Evolutionary conservation across 352 stramenopile genomes (phyloP).

Genomic region (Phytopythium litorale): DNA sequence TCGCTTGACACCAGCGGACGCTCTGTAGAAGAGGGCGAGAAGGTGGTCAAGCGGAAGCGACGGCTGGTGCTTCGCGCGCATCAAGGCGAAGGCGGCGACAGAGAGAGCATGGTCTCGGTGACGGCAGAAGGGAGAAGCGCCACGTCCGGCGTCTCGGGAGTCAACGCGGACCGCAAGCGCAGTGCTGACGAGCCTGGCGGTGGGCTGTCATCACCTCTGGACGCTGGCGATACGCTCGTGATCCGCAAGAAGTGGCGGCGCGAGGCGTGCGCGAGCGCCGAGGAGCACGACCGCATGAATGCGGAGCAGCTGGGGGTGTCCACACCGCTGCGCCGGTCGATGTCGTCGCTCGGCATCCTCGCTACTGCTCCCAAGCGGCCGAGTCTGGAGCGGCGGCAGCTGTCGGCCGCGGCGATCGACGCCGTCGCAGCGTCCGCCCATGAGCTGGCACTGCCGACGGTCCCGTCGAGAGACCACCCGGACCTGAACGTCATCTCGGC

Average conservation of each 20-base stretch:
- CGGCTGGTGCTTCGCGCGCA: neutral
- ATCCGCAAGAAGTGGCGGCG: slow-evolving; percentile 31
- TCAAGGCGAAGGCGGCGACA: neutral
- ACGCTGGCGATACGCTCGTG: neutral
- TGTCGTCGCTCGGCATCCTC: neutral
- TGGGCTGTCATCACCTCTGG: neutral
- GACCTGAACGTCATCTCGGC: slow-evolving; percentile 62
- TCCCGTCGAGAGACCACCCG: slow-evolving; percentile 46
- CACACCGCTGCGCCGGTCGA: neutral
- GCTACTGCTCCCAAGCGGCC: neutral
- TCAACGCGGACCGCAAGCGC: neutral
- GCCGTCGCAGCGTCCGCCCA: neutral
- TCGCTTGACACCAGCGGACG: neutral
- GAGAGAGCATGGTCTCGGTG: neutral
- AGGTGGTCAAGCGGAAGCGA: neutral
- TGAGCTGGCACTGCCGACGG: slow-evolving; percentile 36
- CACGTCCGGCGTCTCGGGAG: neutral
- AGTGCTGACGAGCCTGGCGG: neutral
- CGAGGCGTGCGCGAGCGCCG: neutral
- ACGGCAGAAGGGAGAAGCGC: neutral
- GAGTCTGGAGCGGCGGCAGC: slow-evolving; percentile 3
- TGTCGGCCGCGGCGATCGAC: slow-evolving; percentile 6
- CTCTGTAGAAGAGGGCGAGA: neutral
- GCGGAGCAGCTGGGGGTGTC: neutral
- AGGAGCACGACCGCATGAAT: neutral